phyloP scores from a whole-genome alignment of 2,329 filamentous ascomycete genomes.

The Polytolypa hystricis region DNA sequence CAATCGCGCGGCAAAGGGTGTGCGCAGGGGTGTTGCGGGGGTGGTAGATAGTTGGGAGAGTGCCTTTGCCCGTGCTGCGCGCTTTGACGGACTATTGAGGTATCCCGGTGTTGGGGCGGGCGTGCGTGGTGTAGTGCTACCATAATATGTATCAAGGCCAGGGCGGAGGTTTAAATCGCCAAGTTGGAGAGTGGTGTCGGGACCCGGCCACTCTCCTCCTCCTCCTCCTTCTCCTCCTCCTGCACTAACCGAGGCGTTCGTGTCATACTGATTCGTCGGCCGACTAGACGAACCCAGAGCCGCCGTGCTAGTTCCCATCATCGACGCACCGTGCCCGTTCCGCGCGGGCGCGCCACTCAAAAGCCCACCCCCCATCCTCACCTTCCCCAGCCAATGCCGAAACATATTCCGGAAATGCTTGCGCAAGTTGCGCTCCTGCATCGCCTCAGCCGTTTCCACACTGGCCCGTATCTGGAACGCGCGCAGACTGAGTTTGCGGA shows the following conservation, averaged over 20 bases:
- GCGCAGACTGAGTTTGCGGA: constrained; percentile 48
- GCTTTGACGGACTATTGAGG: constrained; percentile 35
- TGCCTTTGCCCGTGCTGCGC: constrained; percentile 31
- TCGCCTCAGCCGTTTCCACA: constrained; percentile 41
- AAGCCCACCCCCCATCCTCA: constrained; percentile 12
- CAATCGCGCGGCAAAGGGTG: constrained; percentile 33
- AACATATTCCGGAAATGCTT: constrained; percentile 47
- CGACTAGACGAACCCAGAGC: no score
- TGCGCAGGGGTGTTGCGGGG: constrained; percentile 32
- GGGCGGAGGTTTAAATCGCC: constrained; percentile 24
- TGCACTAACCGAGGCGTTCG: no score
- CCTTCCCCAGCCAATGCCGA: constrained; percentile 42
- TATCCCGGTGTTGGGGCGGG: constrained; percentile 32
- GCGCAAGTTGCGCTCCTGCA: constrained; percentile 42
- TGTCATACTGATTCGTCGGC: no score
- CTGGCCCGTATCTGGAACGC: constrained; percentile 44
- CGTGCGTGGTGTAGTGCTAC: constrained; percentile 23
- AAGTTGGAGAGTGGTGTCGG: constrained; percentile 28
- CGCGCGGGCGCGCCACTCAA: background rate
- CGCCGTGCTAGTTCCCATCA: background rate
- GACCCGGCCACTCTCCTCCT: background rate
- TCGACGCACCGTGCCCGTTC: background rate
- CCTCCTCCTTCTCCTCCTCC: no score
- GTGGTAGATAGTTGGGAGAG: constrained; percentile 35
- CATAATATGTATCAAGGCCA: no score